Conservation (phyloP, 495 filamentous ascomycete genomes). For the Xylaria acuta region DNA sequence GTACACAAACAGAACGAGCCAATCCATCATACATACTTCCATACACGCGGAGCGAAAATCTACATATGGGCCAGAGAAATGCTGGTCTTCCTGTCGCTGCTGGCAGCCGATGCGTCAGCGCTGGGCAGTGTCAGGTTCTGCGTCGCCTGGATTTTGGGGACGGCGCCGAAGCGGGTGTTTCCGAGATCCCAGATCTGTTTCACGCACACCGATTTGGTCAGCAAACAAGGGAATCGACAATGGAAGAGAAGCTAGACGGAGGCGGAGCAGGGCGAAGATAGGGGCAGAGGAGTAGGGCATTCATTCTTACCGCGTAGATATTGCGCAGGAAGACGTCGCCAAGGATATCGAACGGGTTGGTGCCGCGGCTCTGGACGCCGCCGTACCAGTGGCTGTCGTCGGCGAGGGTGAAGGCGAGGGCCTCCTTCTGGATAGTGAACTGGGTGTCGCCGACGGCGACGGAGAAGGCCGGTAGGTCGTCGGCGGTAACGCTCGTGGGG, state of each 20-base stretch:
- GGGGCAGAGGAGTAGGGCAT: neutral
- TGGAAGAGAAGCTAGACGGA: neutral
- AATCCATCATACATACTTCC: neutral
- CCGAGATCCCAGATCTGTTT: slow-evolving; percentile 76
- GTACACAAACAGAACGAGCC: neutral
- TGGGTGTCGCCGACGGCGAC: slow-evolving; percentile 71
- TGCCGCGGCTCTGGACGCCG: slow-evolving; percentile 74
- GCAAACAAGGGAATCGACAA: neutral
- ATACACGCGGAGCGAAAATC: neutral
- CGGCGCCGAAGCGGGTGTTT: slow-evolving; percentile 70
- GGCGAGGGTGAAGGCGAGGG: slow-evolving; percentile 68
- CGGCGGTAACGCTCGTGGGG: slow-evolving; percentile 60
- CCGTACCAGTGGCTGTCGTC: slow-evolving; percentile 68
- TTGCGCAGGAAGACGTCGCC: slow-evolving; percentile 77
- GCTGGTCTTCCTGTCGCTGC: slow-evolving; percentile 8
- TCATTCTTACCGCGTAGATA: slow-evolving; percentile 68
- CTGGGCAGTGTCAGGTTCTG: slow-evolving; percentile 55
- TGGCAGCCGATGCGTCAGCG: neutral
- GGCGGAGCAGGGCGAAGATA: neutral
- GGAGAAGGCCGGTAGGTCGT: slow-evolving; percentile 67
- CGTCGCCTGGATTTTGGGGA: slow-evolving; percentile 64
- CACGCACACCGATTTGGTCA: slow-evolving; percentile 2
- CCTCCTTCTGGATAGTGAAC: slow-evolving; percentile 74
- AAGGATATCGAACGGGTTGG: slow-evolving; percentile 73
- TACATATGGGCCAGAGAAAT: slow-evolving; percentile 8